These are phyloP conservation scores for Kodamaea leandrae DNA, from an alignment of 805 yeast species.

Conservation along the genomic window DNA sequence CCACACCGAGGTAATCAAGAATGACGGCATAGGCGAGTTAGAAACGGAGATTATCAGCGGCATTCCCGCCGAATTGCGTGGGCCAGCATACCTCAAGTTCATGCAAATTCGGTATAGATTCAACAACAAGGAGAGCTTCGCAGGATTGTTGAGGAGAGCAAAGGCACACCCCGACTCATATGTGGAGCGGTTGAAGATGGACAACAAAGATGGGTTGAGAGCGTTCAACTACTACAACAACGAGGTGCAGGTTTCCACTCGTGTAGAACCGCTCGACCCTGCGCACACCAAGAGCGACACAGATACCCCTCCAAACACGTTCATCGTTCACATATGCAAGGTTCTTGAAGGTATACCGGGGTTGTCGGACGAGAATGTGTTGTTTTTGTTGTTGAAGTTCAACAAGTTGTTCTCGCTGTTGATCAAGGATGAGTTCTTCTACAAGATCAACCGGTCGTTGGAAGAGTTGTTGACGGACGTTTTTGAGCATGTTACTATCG, in stretches of 20 bases:
- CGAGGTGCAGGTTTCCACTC: slow-evolving; percentile 19
- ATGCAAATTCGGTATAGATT: slow-evolving; percentile 30
- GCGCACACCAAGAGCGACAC: slow-evolving; percentile 1
- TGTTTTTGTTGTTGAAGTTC: slow-evolving; percentile 35
- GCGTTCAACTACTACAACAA: slow-evolving; percentile 32
- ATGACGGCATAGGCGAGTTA: slow-evolving; percentile 12
- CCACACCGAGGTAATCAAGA: slow-evolving; percentile 13
- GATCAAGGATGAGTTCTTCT: slow-evolving; percentile 34
- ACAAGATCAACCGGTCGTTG: slow-evolving; percentile 34
- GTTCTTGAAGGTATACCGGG: slow-evolving; percentile 19
- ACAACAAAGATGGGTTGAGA: slow-evolving; percentile 24
- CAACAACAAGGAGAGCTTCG: slow-evolving; percentile 29
- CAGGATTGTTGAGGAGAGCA: slow-evolving; percentile 26
- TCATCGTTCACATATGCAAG: slow-evolving; percentile 21
- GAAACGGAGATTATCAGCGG: slow-evolving; percentile 27
- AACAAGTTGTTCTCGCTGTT: slow-evolving; percentile 24
- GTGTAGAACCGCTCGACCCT: slow-evolving; percentile 1
- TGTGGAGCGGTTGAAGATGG: slow-evolving; percentile 18
- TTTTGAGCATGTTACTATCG: slow-evolving; percentile 33
- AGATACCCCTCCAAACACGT: slow-evolving; percentile 18
- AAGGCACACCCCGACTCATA: slow-evolving; percentile 12
- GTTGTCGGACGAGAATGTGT: slow-evolving; percentile 24
- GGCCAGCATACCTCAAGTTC: slow-evolving; percentile 31
- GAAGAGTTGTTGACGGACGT: slow-evolving; percentile 30
- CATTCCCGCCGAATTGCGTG: slow-evolving; percentile 30